Evolutionary conservation across 805 yeast genomes (phyloP), one percentile per base, ranked within the genome.

Genomic region (Barnettozyma californica): DNA sequence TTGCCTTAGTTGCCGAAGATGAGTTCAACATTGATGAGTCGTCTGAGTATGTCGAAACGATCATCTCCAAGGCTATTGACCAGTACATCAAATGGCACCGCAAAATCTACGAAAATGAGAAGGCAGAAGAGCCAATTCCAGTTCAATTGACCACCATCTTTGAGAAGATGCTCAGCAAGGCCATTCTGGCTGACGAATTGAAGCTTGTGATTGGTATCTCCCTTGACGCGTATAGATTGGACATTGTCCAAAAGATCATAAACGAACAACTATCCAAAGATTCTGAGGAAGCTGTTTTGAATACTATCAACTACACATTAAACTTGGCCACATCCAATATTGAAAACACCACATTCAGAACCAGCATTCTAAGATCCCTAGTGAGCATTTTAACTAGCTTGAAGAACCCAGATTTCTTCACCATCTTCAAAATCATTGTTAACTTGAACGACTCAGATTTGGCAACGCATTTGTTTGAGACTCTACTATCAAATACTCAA

Each of bases 11-110:
- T 29, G 92, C 98, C 19, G 97, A 87, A 27, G 75, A 80, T 25
- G 81, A 79, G 60, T 90, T 94, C 64, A 77, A 91, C 66, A 71
- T 90, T 45, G 73, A 80, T 50, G 89, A 85, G 58, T 73, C 77
- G 51, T 77, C 88, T n/a, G 95, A 92, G 68, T 94, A 79, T 68
- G 86, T 85, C 51, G 96, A 94, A 69, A 92, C 98, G 3, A 87
- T 94, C 59, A 94, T 94, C 25, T 87, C 96, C 23, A 88, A 91
- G 65, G 89, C 97, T 67, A 87, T 94, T 66, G 89, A 86, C 61
- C 79, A 80, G 54, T 94, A 94, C 67, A 86, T 86, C 53, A 68
- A 72, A 38, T 73, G 77, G 52, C 78, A 95, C 2, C 86, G 81
- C 59, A 63, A 68, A 16, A 68, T 64, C 35, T 73, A 68, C 54